Evolutionary conservation across 208 protist genomes (phyloP).

Genomic region (Trypanosomatidae sp.): DNA sequence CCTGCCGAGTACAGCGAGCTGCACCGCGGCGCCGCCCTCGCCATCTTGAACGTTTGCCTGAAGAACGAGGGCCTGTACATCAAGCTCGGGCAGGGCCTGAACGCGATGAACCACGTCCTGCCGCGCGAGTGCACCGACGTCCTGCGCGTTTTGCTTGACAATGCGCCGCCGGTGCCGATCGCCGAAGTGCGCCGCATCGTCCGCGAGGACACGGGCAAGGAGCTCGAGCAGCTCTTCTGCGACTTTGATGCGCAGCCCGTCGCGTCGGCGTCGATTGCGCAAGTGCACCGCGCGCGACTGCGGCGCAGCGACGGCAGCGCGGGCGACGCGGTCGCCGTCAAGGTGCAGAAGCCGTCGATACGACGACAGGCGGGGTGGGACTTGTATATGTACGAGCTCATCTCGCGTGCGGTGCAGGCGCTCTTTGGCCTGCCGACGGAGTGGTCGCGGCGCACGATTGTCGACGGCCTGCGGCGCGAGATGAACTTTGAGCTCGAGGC

Average conservation of each 20-base stretch:
- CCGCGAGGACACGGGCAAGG: constrained; percentile 34
- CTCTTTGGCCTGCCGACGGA: constrained; percentile 66
- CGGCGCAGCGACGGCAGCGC: constrained; percentile 1
- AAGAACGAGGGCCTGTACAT: constrained; percentile 85
- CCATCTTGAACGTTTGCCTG: constrained; percentile 43
- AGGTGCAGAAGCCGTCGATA: constrained; percentile 88
- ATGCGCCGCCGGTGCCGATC: constrained; percentile 36
- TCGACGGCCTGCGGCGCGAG: constrained; percentile 62
- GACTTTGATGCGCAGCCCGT: constrained; percentile 84
- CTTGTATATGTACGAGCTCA: constrained; percentile 48
- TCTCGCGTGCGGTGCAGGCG: constrained; percentile 39
- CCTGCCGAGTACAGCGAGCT: constrained; percentile 35
- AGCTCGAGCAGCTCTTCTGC: constrained; percentile 65
- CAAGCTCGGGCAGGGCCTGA: constrained; percentile 78
- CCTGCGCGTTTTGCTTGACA: constrained; percentile 60
- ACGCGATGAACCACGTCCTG: constrained; percentile 79
- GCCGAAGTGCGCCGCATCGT: constrained; percentile 33
- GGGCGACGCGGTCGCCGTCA: constrained; percentile 78
- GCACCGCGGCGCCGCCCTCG: constrained; percentile 23
- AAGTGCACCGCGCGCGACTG: constrained; percentile 81
- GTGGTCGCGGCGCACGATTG: constrained; percentile 50
- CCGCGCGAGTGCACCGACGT: constrained; percentile 67
- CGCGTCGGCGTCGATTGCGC: constrained; percentile 91
- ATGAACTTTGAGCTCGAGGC: constrained; percentile 78
- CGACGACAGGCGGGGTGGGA: constrained; percentile 72